phyloP scores from a whole-genome alignment of 1,284 basidiomycete genomes.

The Rhodotorula sp. region DNA sequence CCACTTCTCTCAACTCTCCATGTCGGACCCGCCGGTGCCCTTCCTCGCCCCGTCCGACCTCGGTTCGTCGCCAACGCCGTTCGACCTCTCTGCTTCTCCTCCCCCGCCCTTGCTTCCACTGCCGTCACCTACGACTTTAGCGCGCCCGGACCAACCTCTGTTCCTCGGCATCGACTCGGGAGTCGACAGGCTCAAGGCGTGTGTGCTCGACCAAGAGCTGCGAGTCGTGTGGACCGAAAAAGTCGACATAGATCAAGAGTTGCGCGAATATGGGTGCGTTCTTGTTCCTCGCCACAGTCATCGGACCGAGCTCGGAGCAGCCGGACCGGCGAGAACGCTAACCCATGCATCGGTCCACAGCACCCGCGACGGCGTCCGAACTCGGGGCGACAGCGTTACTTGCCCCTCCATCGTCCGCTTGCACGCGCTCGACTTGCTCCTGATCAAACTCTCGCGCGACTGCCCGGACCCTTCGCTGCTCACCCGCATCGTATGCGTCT shows the following conservation, averaged over 20 bases:
- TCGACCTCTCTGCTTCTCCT: not conserved
- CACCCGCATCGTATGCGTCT: constrained; percentile 65
- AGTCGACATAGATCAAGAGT: constrained; percentile 73
- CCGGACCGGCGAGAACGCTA: not conserved
- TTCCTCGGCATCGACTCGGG: constrained; percentile 63
- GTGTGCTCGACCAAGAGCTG: constrained; percentile 72
- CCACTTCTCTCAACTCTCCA: not conserved
- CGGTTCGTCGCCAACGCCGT: not conserved
- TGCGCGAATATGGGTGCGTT: constrained; percentile 70
- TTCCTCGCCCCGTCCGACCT: not conserved
- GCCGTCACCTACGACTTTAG: not conserved
- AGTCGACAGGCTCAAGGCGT: constrained; percentile 71
- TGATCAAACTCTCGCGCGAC: constrained; percentile 67
- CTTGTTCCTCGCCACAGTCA: not conserved
- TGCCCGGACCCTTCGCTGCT: constrained; percentile 56
- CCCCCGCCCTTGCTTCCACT: not conserved
- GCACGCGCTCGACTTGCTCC: constrained; percentile 68
- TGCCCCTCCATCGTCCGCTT: constrained; percentile 83
- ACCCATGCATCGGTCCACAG: constrained; percentile 50
- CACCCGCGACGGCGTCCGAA: constrained; percentile 77
- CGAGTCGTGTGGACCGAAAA: constrained; percentile 72
- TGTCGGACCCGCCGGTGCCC: not conserved
- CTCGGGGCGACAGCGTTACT: constrained; percentile 74
- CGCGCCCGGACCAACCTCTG: constrained; percentile 31
- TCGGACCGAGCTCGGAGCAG: constrained; percentile 45